These are phyloP conservation scores for Boletus rubroflammeus DNA, from an alignment of 768 basidiomycete genomes.

Conservation along the genomic window DNA sequence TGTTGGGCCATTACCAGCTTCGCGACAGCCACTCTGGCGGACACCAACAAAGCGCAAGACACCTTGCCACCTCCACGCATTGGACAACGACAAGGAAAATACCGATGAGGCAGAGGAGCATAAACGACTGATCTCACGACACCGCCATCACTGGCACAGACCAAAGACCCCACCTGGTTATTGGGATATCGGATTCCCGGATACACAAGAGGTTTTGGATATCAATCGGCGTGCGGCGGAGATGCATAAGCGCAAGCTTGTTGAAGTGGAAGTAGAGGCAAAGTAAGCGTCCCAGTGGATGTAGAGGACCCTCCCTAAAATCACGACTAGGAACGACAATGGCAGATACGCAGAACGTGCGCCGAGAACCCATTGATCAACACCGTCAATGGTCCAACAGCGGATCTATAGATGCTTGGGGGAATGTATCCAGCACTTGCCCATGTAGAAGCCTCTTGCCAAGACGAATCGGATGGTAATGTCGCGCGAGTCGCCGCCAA, in stretches of 20 bases:
- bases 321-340: conserved; percentile 13
- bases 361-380: conserved; percentile 12
- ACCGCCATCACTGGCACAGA: conserved; percentile 67
- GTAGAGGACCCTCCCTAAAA: background rate
- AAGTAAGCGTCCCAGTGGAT: conserved; percentile 35
- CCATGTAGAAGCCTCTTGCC: conserved; percentile 47
- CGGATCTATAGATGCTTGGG: conserved; percentile 19
- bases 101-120: conserved; percentile 45
- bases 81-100: conserved; percentile 29
- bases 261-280: conserved; percentile 57
- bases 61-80: background rate
- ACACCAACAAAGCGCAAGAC: conserved; percentile 46
- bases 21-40: conserved; percentile 71
- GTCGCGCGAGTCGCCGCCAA: conserved; percentile 45
- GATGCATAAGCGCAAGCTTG: conserved; percentile 67
- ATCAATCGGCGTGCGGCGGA: conserved; percentile 73
- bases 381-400: conserved; percentile 3
- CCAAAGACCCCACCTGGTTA: conserved; percentile 80
- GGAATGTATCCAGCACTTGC: conserved; percentile 47
- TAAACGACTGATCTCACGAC: conserved; percentile 67
- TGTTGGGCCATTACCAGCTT: conserved; percentile 68
- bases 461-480: conserved; percentile 59
- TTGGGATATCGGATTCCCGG: conserved; percentile 89
- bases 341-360: conserved; percentile 29
- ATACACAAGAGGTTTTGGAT: conserved; percentile 71